Conservation (phyloP, 2,329 filamentous ascomycete species). For the Elsinoe australis region DNA sequence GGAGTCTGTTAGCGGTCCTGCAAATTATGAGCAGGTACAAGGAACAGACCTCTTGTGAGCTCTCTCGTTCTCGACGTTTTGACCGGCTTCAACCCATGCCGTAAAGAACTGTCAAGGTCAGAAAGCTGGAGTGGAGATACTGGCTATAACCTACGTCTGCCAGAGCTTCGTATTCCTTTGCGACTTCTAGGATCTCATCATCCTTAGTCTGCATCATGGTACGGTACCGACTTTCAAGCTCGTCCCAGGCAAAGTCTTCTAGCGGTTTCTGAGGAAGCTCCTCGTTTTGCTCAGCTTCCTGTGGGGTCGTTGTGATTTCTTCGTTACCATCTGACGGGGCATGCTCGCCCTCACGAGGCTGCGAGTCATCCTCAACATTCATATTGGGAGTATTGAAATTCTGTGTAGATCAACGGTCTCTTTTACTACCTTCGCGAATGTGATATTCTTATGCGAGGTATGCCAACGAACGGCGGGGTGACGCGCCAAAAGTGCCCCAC, state of each 20-base stretch:
- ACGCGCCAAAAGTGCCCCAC: too few relatives aligned
- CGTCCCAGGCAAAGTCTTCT: too few relatives aligned
- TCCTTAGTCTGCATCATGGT: conserved; percentile 56
- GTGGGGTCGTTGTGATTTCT: conserved; percentile 38
- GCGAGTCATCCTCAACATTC: neutral
- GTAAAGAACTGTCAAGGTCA: conserved; percentile 60
- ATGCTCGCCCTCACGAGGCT: neutral
- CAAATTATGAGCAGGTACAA: too few relatives aligned
- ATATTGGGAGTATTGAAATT: too few relatives aligned
- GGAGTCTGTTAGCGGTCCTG: conserved; percentile 17
- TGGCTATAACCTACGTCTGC: conserved; percentile 48
- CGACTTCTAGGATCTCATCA: conserved; percentile 50
- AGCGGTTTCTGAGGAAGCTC: too few relatives aligned
- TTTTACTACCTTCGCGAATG: too few relatives aligned
- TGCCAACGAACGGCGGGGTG: too few relatives aligned
- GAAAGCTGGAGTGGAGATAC: neutral
- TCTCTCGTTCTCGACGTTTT: conserved; percentile 65
- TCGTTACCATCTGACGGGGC: too few relatives aligned
- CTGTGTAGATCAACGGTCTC: too few relatives aligned
- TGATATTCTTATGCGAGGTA: too few relatives aligned
- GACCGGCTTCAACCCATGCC: conserved; percentile 67
- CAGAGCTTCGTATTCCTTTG: conserved; percentile 35
- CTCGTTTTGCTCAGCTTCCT: too few relatives aligned
- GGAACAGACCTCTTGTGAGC: conserved; percentile 66
- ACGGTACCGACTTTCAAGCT: conserved; percentile 64